phyloP scores from a whole-genome alignment of 805 yeast species.

The Kregervanrija pseudodelftensis region DNA sequence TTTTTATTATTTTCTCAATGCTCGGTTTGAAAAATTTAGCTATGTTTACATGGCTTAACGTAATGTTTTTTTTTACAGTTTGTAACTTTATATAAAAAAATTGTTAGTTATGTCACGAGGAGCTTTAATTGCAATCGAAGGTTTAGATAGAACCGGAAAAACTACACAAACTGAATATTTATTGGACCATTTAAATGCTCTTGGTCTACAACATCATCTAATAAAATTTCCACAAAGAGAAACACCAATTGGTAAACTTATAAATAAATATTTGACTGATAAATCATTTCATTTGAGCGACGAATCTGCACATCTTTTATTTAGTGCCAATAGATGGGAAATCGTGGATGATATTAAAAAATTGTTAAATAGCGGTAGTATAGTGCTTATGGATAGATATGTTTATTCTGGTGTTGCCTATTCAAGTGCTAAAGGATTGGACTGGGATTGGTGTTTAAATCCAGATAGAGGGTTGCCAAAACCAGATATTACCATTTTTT shows the following conservation, averaged over 20 bases:
- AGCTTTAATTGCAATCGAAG: slow-evolving; percentile 75
- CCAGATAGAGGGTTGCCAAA: slow-evolving; percentile 82
- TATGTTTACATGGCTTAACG: neutral
- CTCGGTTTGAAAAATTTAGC: neutral
- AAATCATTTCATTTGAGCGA: slow-evolving; percentile 49
- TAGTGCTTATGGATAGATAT: slow-evolving; percentile 74
- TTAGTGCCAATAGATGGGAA: slow-evolving; percentile 96
- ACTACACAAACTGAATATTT: slow-evolving; percentile 65
- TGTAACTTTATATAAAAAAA: neutral
- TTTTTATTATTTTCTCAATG: slow-evolving; percentile 22
- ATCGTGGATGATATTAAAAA: slow-evolving; percentile 38
- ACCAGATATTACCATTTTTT: slow-evolving; percentile 79
- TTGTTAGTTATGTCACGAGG: slow-evolving; percentile 40
- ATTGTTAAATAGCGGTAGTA: slow-evolving; percentile 41
- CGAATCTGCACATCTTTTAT: slow-evolving; percentile 77
- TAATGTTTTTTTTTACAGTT: neutral
- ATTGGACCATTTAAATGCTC: slow-evolving; percentile 19
- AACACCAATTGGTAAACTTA: slow-evolving; percentile 73
- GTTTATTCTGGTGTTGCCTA: slow-evolving; percentile 92
- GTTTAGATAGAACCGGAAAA: slow-evolving; percentile 92
- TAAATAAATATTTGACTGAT: slow-evolving; percentile 63
- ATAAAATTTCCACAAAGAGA: slow-evolving; percentile 85
- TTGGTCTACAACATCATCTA: slow-evolving; percentile 35
- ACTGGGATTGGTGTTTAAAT: slow-evolving; percentile 65
- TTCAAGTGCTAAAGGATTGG: slow-evolving; percentile 75